phyloP scores from a whole-genome alignment of 1,284 basidiomycete genomes.

The Ceratobasidium sp. region DNA sequence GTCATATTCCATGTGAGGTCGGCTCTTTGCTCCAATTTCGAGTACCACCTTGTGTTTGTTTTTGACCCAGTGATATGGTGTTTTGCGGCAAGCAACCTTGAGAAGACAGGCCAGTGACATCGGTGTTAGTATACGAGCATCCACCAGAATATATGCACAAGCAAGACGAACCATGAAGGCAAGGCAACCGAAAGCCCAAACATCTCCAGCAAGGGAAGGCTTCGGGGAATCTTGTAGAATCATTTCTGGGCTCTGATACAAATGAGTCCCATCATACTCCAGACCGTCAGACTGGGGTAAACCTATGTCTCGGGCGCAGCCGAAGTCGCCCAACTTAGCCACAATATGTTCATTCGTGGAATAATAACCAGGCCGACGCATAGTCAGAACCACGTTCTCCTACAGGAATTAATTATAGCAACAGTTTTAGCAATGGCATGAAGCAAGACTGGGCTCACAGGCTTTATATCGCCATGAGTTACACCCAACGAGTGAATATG shows the following conservation, averaged over 20 bases:
- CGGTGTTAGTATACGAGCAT: not conserved
- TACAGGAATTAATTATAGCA: too few species aligned
- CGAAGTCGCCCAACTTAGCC: constrained; percentile 12
- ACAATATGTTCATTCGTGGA: not conserved
- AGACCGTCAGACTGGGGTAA: not conserved
- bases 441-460: not conserved
- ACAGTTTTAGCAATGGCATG: not conserved
- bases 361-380: not conserved
- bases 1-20: not conserved
- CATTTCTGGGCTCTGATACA: constrained; percentile 16
- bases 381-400: constrained; percentile 1
- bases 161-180: constrained; percentile 17
- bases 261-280: not conserved
- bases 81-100: not conserved
- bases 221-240: not conserved
- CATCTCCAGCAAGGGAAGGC: not conserved
- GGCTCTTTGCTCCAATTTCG: not conserved
- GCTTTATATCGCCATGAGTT: constrained; percentile 16
- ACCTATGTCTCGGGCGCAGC: not conserved
- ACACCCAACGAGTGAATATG: not conserved
- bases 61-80: not conserved
- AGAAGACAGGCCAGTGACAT: too few species aligned
- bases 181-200: constrained; percentile 11
- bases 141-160: too few species aligned
- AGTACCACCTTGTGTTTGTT: not conserved